Evolutionary conservation across 306 rosid species (phyloP), one percentile per base, ranked within the genome.

Genomic region (Vigna mungo): DNA sequence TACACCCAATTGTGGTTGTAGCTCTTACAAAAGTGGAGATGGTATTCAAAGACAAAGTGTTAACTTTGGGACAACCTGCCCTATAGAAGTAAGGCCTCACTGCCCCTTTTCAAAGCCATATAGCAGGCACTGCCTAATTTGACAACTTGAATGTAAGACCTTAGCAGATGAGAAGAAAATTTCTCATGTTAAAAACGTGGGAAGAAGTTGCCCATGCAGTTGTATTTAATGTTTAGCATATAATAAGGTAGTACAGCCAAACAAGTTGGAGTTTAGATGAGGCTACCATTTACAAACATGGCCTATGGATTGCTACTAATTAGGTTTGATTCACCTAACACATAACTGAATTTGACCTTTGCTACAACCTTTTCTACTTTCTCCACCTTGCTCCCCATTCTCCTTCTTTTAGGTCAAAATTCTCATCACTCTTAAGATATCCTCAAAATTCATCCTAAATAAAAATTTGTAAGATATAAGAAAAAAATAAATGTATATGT

Each of bases 291-390:
- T 39, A 52, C 48, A 16, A 65, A 30, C 32, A 62, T 52, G 53
- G 66, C 66, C 18, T 72, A 43, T 63, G 68, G 74, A 62, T 41
- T 49, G 55, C 21, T 69, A 36, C 43, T 52, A 72, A 71, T 14
- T 64, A 72, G 71, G 72, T 64, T 71, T 23, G 41, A 71, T 74
- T 65, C 20, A 46, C 75, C 84, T 65, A 73, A 66, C 61, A 53
- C 52, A 72, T 63, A 37, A 44, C 76, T 71, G 27, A 27, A 13
- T 16, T 52, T 66, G 60, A 43, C 78, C 52, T 53, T 71, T 48
- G 18, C 43, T 6, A 30, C 5, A 30, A 60, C 66, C 64, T 58
- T 11, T 27, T 6, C 39, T 58, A 30, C 66, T 60, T 60, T 60
- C 41, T 60, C 43, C 66, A 14, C 34, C 66, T 60, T 60, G 66